phyloP scores from a whole-genome alignment of 495 filamentous ascomycete genomes.

The Podospora anserina region DNA sequence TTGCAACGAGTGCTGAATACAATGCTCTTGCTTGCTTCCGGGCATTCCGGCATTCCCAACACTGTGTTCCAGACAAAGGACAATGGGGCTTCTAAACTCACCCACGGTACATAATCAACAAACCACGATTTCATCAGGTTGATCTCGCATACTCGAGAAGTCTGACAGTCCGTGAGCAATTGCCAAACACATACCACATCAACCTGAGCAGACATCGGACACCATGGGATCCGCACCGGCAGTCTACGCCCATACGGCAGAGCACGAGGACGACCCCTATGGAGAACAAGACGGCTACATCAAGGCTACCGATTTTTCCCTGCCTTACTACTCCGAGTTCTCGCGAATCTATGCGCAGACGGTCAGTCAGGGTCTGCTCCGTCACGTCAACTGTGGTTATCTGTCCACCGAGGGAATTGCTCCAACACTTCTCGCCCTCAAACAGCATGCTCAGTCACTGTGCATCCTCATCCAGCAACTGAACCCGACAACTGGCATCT shows the following conservation, averaged over 20 bases:
- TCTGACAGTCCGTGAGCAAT: background rate
- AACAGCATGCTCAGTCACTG: slow-evolving; percentile 55
- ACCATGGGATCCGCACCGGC: background rate
- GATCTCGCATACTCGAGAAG: background rate
- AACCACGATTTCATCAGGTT: background rate
- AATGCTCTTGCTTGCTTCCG: slow-evolving; percentile 7
- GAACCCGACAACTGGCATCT: slow-evolving; percentile 30
- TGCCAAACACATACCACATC: background rate
- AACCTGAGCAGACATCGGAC: background rate
- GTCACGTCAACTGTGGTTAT: slow-evolving; percentile 50
- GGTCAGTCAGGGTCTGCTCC: slow-evolving; percentile 29
- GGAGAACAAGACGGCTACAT: slow-evolving; percentile 30
- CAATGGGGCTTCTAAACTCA: background rate
- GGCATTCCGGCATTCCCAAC: background rate
- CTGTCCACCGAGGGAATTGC: slow-evolving; percentile 44
- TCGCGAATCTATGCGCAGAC: slow-evolving; percentile 25
- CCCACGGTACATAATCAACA: background rate
- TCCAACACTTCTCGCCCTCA: slow-evolving; percentile 51
- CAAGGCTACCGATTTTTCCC: slow-evolving; percentile 33
- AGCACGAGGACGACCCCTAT: slow-evolving; percentile 31
- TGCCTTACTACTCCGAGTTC: slow-evolving; percentile 33
- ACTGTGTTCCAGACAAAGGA: background rate
- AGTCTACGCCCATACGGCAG: slow-evolving; percentile 22
- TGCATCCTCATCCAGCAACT: slow-evolving; percentile 47
- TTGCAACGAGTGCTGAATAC: background rate